Evolutionary conservation across 148 eudicot species (phyloP), one percentile per base, ranked within the genome.

Genomic region (Rhododendron williamsianum): DNA sequence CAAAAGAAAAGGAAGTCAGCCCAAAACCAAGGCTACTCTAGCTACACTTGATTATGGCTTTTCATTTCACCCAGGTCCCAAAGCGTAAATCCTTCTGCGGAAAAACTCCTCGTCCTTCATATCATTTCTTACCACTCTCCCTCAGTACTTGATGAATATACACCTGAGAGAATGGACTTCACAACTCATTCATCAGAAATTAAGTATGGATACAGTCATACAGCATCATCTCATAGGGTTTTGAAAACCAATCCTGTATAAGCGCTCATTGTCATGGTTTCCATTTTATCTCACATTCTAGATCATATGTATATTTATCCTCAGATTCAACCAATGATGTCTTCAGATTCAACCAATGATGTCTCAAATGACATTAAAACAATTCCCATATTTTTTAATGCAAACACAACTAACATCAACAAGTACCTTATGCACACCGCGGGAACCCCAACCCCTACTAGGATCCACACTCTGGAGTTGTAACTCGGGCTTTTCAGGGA

Each of bases 401-500:
- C 60, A 38, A 23, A 43, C 52, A 82, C 21, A 67, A 69, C 18
- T 72, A 72, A 43, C 45, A 85, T 43, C 19, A 84, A 78, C 54
- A 81, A 74, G 65, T 93, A 96, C 99, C 98, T 93, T 94, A 89
- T 97, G 98, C 60, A 97, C 99, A 67, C 99, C 98, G 80, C 99
- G 94, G 87, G 89, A 94, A 58, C 93, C 92, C 98, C 99, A 97
- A 73, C 99, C 99, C 86, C 87, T 92, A 60, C 84, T 87, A 76
- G 99, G 99, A 89, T 97, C 98, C 77, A 97, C 99, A 9, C 93
- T 84, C 56, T 97, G 99, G 4, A 91, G 89, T 35, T 84, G 51
- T 30, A 88, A 72, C 83, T 92, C 93, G 35, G 87, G 91, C 83
- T 88, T 93, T 46, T 88, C 89, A 1, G 91, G 88, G 45, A 89